A percentile compares a stretch with the other conserved stretches of the same genome.
phyloP scores from a whole-genome alignment of 495 filamentous ascomycete genomes.

The Podospora pseudopauciseta region DNA sequence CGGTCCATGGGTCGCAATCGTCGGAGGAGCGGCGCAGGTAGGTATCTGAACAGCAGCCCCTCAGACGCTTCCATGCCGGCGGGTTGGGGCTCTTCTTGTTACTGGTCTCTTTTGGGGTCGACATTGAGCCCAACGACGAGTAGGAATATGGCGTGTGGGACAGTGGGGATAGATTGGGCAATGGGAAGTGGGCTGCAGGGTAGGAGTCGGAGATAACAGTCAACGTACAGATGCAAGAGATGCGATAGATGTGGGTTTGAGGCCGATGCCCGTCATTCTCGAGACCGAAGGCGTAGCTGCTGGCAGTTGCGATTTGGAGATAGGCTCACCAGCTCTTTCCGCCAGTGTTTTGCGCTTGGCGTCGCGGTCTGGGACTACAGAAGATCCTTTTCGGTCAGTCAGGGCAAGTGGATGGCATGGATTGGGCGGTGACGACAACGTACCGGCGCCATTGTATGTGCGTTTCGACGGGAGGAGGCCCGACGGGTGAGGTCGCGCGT shows the following conservation, averaged over 20 bases:
- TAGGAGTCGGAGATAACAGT: not conserved
- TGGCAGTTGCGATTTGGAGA: constrained; percentile 25
- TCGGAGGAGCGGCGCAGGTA: not conserved
- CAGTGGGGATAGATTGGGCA: not conserved
- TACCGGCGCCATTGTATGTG: constrained; percentile 34
- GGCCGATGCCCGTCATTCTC: not conserved
- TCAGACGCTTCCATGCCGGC: constrained; percentile 1
- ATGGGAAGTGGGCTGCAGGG: not conserved
- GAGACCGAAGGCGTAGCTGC: constrained; percentile 4
- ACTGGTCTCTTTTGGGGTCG: not conserved
- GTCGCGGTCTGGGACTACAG: constrained; percentile 45
- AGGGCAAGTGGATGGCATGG: not conserved
- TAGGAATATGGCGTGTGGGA: not conserved
- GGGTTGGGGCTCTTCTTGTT: not conserved
- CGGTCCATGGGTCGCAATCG: not conserved
- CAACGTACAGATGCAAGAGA: constrained; percentile 20
- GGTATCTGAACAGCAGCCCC: constrained; percentile 5
- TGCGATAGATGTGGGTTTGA: constrained; percentile 27
- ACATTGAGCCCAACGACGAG: not conserved
- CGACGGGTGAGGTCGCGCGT: constrained; percentile 58
- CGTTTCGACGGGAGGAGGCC: constrained; percentile 48
- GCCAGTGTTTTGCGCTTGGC: constrained; percentile 58
- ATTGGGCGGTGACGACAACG: constrained; percentile 2
- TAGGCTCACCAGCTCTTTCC: constrained; percentile 53
- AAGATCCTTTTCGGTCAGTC: constrained; percentile 21